Base-by-base conservation (phyloP, 495 filamentous ascomycete species). In the Trichocladium uniseriatum region DNA sequence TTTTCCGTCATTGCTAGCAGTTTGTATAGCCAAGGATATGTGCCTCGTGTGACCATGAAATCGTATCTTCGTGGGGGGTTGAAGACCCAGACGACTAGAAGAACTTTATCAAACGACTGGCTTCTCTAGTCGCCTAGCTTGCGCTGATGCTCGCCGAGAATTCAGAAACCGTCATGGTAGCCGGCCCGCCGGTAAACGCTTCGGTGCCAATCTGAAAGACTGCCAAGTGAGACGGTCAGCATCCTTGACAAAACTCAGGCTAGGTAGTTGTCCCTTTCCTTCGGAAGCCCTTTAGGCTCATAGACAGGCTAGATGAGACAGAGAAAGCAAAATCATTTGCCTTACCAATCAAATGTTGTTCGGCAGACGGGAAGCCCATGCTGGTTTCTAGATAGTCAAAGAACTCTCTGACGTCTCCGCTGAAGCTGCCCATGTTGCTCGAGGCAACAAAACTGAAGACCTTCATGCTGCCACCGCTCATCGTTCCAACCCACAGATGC, bases 401-500 rank as follows among this genome's bases (percentile, higher is more conserved):
- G 22, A 47, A 47, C 3, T 38, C 21, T 15, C 31, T 47, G 44
- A 15, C 35, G 20, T 47, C 34, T 20, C 13, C 22, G 10, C 35
- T 31, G 16, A 47, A 47, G 21, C 24, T 38, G 35, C 18, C 31
- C 3, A 38, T 38, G 7, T 1, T 34, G 5, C 42, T 38, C 1
- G 24, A 9, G 2, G 49, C 42, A 1, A 35, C 24, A 27, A 51
- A 51, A 21, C 15, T 51, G 35, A n/a, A 51, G 11, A 51, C 49
- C 15, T 11, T 16, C 42, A 51, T 51, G 22, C 2, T 28, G 9
- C 40, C 49, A 15, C 46, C n/a, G n/a, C n/a, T n/a, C n/a, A n/a
- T 52, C 1, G 10, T 22, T 8, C 49, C 49, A 18, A 61, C 58
- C 57, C 60, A 73, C 6, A 76, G 52, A 24, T 64, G 54, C 66